Evolutionary conservation across 192 early-diverging fungal genomes (phyloP).

Genomic region (Gonapodya sp.): DNA sequence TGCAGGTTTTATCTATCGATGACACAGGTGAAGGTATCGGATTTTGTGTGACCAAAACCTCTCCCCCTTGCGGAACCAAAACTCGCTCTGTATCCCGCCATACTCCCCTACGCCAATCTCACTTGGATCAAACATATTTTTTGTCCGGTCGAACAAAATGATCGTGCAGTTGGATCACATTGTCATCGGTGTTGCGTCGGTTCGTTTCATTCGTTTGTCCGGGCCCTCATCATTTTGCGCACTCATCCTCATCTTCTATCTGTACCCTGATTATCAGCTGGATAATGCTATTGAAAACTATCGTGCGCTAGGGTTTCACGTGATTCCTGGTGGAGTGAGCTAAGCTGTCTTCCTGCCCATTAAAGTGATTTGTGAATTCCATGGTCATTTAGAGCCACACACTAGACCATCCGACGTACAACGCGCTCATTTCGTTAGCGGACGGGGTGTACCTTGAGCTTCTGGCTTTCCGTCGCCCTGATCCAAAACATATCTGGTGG

Average conservation of each 20-base stretch:
- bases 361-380: no score
- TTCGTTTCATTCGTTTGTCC: background rate
- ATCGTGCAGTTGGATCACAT: background rate
- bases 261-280: no score
- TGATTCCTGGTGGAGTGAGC: background rate
- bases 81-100: no score
- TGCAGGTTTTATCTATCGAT: background rate
- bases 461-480: background rate
- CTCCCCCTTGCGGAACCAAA: no score
- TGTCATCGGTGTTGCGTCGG: background rate
- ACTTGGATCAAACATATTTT: background rate
- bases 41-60: no score
- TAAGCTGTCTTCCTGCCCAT: background rate
- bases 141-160: background rate
- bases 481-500: background rate
- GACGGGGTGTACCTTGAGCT: background rate
- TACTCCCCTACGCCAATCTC: no score
- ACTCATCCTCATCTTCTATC: no score
- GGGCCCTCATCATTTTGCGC: background rate
- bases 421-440: background rate
- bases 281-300: background rate
- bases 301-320: background rate
- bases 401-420: background rate
- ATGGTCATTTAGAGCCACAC: background rate
- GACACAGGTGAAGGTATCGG: background rate